Evolutionary conservation across 2,329 filamentous ascomycete genomes (phyloP), one percentile per base, ranked within the genome.

Genomic region (Aureobasidium sp.): DNA sequence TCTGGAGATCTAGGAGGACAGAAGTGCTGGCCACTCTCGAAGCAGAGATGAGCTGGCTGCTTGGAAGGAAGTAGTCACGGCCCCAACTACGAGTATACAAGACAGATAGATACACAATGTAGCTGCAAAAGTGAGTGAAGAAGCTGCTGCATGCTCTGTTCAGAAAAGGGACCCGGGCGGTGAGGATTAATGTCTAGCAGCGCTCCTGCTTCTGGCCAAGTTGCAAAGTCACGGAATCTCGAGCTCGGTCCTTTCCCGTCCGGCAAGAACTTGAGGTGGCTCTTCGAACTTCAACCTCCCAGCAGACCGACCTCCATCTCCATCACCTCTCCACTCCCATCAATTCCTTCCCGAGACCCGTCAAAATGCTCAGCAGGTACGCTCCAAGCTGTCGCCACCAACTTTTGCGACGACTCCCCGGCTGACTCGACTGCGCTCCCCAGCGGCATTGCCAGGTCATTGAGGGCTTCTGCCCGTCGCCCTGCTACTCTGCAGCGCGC

Each of bases 281-380:
- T 50, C 57, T 60, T 60, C 45, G 57, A 60, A 60, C 57, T 60
- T 60, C 57, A 60, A 60, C 57, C 57, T 60, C 57, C 57, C 57
- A 60, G 57, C 57, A 60, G 57, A 60, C 57, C 57, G 56, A 60
- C 56, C 56, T 60, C 56, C 56, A 60, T 61, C 48, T 61, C 59
- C 59, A 61, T 61, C 59, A 53, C 53, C 62, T 61, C 65, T 59
- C 53, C 62, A 61, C 62, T 66, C 67, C 61, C 64, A 57, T 64
- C 62, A 62, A 62, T 61, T 62, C 61, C 60, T 64, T 57, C 59
- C 62, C 79, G 79, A 82, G 82, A 85, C 86, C 84, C 81, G 78
- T 78, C 82, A 89, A 83, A 85, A 90, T 90, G 87, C 87, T 89
- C 81, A 89, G 89, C 86, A 89, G 86, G 87, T 90, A 79, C 79